Percentiles rank a stretch among this genome's conserved stretches.
Evolutionary conservation across 768 basidiomycete species (phyloP).

Genomic region (Strobilomyces dryophilus): DNA sequence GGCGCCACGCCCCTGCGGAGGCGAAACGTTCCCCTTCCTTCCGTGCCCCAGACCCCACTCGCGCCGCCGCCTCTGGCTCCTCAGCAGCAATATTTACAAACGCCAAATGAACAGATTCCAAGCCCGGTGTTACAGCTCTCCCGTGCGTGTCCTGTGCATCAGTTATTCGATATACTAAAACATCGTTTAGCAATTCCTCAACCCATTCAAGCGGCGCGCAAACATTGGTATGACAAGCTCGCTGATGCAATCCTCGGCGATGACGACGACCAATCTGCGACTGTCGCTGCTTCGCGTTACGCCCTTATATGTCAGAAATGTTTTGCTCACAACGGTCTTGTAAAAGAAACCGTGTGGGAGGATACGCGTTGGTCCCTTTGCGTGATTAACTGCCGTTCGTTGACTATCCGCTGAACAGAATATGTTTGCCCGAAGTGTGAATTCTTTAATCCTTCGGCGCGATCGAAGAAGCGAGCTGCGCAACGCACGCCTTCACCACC

Average conservation of each 20-base stretch:
- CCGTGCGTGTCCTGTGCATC: slow-evolving; percentile 29
- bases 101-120: slow-evolving; percentile 20
- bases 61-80: slow-evolving; percentile 14
- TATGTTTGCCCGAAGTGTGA: slow-evolving; percentile 85
- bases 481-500: slow-evolving; percentile 29
- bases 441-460: slow-evolving; percentile 63
- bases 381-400: neutral
- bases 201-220: slow-evolving; percentile 49
- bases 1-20: slow-evolving; percentile 40
- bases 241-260: slow-evolving; percentile 86
- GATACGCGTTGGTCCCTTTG: slow-evolving; percentile 62
- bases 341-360: slow-evolving; percentile 77
- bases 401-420: slow-evolving; percentile 42
- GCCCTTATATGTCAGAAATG: slow-evolving; percentile 88
- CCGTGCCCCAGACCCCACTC: slow-evolving; percentile 30
- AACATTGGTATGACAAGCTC: slow-evolving; percentile 83
- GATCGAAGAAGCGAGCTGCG: slow-evolving; percentile 28
- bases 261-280: slow-evolving; percentile 47
- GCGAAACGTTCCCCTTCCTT: slow-evolving; percentile 32
- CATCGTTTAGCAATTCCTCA: slow-evolving; percentile 33
- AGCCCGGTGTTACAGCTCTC: slow-evolving; percentile 35
- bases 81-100: slow-evolving; percentile 16
- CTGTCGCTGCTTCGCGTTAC: slow-evolving; percentile 48
- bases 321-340: slow-evolving; percentile 84
- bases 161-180: slow-evolving; percentile 8